Evolutionary conservation across 2,329 filamentous ascomycete genomes (phyloP), one percentile per base, ranked within the genome.

Genomic region (Calonectria montana): DNA sequence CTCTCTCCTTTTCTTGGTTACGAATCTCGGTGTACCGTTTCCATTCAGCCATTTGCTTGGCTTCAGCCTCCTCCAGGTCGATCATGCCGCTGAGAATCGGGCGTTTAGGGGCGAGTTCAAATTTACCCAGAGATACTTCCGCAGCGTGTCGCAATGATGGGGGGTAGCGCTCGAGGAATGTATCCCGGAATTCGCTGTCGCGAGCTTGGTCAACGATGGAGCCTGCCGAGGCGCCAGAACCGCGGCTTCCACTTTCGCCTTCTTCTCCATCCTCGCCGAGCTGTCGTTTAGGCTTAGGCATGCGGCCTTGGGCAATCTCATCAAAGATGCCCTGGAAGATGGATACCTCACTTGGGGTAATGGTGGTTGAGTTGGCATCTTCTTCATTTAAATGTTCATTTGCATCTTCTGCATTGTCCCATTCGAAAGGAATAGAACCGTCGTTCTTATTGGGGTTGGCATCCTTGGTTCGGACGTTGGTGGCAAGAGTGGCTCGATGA

Each of bases 311-410:
- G 1, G 83, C 78, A 53, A 86, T 85, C 37, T 86, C 84, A 53
- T 84, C 82, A 57, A 88, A 87, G 53, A 92, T 92, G 65, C 91
- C 86, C 64, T 87, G 84, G 75, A 93, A 93, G 64, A 92, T 89
- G 63, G 86, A 84, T 31, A 88, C 86, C 78, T 93, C 91, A 0
- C 83, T 79, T 0, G 87, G 87, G 0, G 91, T 93, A 61, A 92
- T 77, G 64, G 25, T 77, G 73, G 77, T 80, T 53, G 73, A 70
- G 35, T 75, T 53, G 6, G 35, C 23, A n/a, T 67, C 69, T 5
- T 39, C 69, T 21, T 27, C 31, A 10, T 29, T 25, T 27, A 48
- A 69, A 50, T 62, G 63, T 5, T 31, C 21, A 27, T 76, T 77
- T 27, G 77, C 76, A 12, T 82, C 74, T 3, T 87, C 84, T 69